phyloP scores from a whole-genome alignment of 805 yeast species.

The Candida coleopterorum region DNA sequence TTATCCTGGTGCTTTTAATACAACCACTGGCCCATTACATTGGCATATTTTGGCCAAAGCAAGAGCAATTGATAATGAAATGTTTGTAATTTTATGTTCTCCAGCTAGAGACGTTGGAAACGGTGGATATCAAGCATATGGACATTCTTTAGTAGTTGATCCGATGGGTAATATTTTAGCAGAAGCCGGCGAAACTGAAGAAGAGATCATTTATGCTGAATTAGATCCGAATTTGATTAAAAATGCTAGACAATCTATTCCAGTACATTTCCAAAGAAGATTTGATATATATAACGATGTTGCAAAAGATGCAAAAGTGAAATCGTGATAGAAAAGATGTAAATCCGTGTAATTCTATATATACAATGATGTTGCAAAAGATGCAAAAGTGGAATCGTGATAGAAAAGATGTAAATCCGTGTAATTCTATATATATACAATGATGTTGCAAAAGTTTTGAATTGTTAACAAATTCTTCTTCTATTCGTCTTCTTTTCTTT shows the following conservation, averaged over 20 bases:
- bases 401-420: conserved; percentile 10
- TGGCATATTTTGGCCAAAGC: conserved; percentile 75
- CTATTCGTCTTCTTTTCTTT: conserved; percentile 35
- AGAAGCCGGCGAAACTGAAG: conserved; percentile 43
- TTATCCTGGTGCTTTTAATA: conserved; percentile 82
- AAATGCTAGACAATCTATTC: conserved; percentile 37
- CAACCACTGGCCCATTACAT: conserved; percentile 79
- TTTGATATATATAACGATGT: conserved; percentile 39
- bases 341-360: conserved; percentile 24
- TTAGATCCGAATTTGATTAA: conserved; percentile 36
- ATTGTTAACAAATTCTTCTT: too few species aligned
- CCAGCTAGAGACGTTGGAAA: conserved; percentile 73
- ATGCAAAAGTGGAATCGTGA: conserved; percentile 26
- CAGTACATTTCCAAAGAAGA: conserved; percentile 40
- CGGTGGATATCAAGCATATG: conserved; percentile 42
- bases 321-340: conserved; percentile 22
- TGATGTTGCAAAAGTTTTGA: conserved; percentile 27
- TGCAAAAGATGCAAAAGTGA: conserved; percentile 22
- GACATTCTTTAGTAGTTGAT: conserved; percentile 42
- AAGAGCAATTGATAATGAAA: conserved; percentile 71
- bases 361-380: conserved; percentile 32
- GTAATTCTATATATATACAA: conserved; percentile 34
- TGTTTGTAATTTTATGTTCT: conserved; percentile 73
- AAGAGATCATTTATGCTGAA: conserved; percentile 37
- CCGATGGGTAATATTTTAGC: conserved; percentile 39